Percentiles rank a stretch among this genome's conserved stretches.
Evolutionary conservation across 176 grass and related monocot species (phyloP).

Genomic region (Cocos nucifera): DNA sequence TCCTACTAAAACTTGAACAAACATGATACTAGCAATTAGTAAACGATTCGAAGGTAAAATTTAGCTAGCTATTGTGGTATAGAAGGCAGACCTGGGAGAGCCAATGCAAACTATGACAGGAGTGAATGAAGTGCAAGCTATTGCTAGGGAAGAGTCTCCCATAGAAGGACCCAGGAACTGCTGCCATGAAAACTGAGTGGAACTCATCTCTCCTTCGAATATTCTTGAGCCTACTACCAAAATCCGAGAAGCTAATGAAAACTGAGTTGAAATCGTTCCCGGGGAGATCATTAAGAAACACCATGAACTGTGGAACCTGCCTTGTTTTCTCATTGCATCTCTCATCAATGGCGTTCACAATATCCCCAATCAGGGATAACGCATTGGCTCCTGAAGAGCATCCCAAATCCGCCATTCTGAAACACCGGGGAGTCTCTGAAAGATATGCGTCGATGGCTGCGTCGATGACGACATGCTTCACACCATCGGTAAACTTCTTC

Average conservation of each 20-base stretch:
- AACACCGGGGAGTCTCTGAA: conserved; percentile 53
- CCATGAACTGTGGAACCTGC: conserved; percentile 69
- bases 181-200: conserved; percentile 70
- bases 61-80: background rate
- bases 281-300: conserved; percentile 93
- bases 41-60: too few relatives aligned
- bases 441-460: conserved; percentile 50
- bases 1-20: too few relatives aligned
- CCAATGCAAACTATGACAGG: conserved; percentile 93
- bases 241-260: conserved; percentile 68
- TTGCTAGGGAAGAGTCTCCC: conserved; percentile 57
- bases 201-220: conserved; percentile 41
- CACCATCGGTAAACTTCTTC: conserved; percentile 63
- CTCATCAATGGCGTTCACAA: conserved; percentile 46
- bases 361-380: conserved; percentile 57
- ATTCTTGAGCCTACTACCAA: conserved; percentile 43
- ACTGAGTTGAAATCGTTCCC: conserved; percentile 95
- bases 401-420: conserved; percentile 79
- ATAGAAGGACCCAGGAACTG: conserved; percentile 83
- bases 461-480: conserved; percentile 62
- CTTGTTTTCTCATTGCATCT: conserved; percentile 33
- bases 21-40: too few relatives aligned
- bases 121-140: conserved; percentile 81
- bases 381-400: conserved; percentile 91
- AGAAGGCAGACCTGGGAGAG: conserved; percentile 53